Evolutionary conservation across 1,284 basidiomycete species (phyloP).

Genomic region (Microbotryum silenes-acaulis): DNA sequence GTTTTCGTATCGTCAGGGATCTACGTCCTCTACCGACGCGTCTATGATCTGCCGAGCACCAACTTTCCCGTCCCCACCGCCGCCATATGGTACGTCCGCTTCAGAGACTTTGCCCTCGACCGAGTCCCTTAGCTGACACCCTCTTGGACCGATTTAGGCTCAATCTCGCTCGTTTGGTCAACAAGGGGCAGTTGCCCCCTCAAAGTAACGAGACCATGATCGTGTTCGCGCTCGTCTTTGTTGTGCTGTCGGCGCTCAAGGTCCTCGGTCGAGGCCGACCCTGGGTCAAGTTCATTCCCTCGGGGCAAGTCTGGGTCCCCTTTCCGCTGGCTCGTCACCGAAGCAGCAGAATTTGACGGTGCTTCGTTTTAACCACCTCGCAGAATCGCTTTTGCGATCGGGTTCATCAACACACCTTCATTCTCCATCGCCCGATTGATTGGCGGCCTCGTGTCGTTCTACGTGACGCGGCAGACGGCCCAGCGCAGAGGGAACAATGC

Average conservation of each 20-base stretch:
- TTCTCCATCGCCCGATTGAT: conserved; percentile 87
- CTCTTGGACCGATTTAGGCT: conserved; percentile 56
- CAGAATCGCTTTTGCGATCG: conserved; percentile 48
- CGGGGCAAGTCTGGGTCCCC: conserved; percentile 58
- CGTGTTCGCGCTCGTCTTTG: conserved; percentile 63
- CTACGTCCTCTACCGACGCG: conserved; percentile 76
- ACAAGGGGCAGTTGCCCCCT: conserved; percentile 68
- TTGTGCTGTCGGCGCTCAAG: conserved; percentile 59
- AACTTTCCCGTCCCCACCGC: conserved; percentile 91
- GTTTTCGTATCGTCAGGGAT: conserved; percentile 82
- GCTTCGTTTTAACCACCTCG: conserved; percentile 22
- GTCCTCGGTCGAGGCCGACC: conserved; percentile 47
- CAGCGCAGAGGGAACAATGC: conserved; percentile 29
- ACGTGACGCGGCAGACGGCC: conserved; percentile 52
- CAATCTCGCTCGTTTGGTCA: conserved; percentile 76
- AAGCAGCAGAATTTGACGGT: conserved; percentile 8
- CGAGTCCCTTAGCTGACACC: background rate
- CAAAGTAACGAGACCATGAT: conserved; percentile 75
- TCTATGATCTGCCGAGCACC: conserved; percentile 67
- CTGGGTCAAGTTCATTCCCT: conserved; percentile 58
- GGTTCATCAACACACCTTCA: conserved; percentile 87
- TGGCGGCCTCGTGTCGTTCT: conserved; percentile 71
- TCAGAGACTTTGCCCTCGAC: background rate
- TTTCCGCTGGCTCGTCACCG: background rate
- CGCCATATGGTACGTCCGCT: conserved; percentile 49